Evolutionary conservation across 768 basidiomycete species (phyloP).

Genomic region (Termitomyces sp.): DNA sequence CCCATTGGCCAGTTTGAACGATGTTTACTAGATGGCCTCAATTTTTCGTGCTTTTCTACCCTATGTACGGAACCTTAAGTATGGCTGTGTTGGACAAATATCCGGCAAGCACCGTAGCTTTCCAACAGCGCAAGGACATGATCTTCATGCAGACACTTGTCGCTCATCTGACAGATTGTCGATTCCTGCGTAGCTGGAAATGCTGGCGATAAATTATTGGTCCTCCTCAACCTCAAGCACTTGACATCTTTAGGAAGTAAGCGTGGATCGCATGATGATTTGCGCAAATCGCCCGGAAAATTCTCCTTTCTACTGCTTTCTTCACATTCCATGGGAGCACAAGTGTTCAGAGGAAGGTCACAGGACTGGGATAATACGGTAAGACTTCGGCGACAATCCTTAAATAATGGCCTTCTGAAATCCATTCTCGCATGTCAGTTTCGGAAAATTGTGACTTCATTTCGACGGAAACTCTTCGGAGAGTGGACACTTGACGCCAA

Average conservation of each 20-base stretch:
- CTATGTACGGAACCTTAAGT: too few relatives aligned
- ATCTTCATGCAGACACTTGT: neutral
- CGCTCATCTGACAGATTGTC: neutral
- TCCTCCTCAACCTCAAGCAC: neutral
- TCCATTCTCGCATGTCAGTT: neutral
- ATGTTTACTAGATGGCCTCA: too few relatives aligned
- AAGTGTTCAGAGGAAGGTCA: neutral
- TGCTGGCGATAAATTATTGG: neutral
- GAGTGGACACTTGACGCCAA: neutral
- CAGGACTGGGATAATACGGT: neutral
- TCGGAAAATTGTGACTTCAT: neutral
- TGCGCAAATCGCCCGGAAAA: neutral
- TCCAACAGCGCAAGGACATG: neutral
- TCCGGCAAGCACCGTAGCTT: too few relatives aligned
- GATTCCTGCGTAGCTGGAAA: neutral
- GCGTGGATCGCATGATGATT: neutral
- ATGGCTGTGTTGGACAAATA: too few relatives aligned
- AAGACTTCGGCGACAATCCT: neutral
- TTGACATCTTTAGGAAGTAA: neutral
- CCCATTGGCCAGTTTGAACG: too few relatives aligned
- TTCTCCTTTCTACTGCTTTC: neutral
- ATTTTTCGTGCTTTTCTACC: too few relatives aligned
- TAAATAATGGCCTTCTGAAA: neutral
- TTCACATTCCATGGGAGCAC: neutral
- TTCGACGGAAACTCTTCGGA: neutral